A percentile compares a stretch with the other conserved stretches of the same genome.
Evolutionary conservation across 2,329 filamentous ascomycete genomes (phyloP).

Genomic region (Fusarium verrucosum): DNA sequence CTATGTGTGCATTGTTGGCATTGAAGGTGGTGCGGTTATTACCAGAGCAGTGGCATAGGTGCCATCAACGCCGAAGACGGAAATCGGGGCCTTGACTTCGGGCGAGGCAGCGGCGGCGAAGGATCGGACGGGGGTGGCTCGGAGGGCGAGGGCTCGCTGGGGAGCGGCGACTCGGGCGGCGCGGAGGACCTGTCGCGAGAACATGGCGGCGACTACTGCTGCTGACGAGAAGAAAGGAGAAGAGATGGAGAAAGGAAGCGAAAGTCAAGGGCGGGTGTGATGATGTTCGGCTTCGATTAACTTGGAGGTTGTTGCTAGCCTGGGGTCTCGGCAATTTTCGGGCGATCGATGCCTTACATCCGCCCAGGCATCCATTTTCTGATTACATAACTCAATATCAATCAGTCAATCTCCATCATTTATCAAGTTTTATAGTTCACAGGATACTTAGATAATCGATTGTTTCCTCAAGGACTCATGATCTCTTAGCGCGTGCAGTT

Average conservation of each 20-base stretch:
- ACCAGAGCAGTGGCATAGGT: conserved; percentile 99
- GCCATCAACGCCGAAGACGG: conserved; percentile 95
- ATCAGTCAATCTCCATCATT: too few species aligned
- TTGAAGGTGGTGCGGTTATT: conserved; percentile 57
- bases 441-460: background rate
- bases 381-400: conserved; percentile 44
- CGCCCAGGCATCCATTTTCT: conserved; percentile 51
- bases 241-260: conserved; percentile 31
- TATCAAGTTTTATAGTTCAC: background rate
- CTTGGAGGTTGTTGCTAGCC: conserved; percentile 48
- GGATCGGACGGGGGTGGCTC: conserved; percentile 70
- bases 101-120: conserved; percentile 79
- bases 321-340: conserved; percentile 54
- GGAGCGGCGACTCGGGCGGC: conserved; percentile 67
- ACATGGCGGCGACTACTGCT: conserved; percentile 55
- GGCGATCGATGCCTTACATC: conserved; percentile 52
- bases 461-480: background rate
- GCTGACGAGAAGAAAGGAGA: conserved; percentile 16
- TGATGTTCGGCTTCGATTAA: conserved; percentile 42
- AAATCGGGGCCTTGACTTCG: conserved; percentile 83
- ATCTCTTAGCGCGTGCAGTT: background rate
- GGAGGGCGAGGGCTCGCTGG: conserved; percentile 60
- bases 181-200: conserved; percentile 69
- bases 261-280: conserved; percentile 21
- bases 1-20: background rate